A percentile compares a stretch with the other conserved stretches of the same genome.
Conservation (phyloP, 2,329 filamentous ascomycete species). For the Arthroderma sp. region DNA sequence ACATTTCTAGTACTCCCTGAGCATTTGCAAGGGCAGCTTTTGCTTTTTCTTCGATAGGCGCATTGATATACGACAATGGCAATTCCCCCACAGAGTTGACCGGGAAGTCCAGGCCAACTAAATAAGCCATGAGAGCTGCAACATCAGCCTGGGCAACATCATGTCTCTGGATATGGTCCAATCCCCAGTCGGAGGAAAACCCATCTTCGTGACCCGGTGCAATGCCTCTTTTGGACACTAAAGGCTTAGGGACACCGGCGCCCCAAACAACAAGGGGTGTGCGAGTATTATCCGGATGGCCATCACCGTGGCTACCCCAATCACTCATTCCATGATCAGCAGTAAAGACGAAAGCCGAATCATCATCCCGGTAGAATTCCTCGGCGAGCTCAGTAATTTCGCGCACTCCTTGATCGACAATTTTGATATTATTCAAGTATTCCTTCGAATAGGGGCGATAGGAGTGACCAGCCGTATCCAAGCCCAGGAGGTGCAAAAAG, state of each 20-base stretch:
- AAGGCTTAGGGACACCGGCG: constrained; percentile 69
- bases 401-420: constrained; percentile 81
- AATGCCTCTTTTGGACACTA: constrained; percentile 39
- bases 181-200: constrained; percentile 76
- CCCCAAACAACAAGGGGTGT: constrained; percentile 92
- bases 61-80: constrained; percentile 68
- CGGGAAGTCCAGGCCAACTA: constrained; percentile 76
- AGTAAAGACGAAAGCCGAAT: constrained; percentile 92
- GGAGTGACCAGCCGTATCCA: constrained; percentile 80
- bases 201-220: constrained; percentile 76
- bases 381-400: constrained; percentile 72
- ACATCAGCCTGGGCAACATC: constrained; percentile 92
- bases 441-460: constrained; percentile 89
- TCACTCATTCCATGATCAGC: constrained; percentile 99
- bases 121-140: constrained; percentile 87
- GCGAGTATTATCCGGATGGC: constrained; percentile 90
- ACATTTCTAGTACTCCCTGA: constrained; percentile 84
- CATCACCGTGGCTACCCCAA: constrained; percentile 97
- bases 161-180: constrained; percentile 68
- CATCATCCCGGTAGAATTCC: constrained; percentile 67
- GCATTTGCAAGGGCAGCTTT: constrained; percentile 75
- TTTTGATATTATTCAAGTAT: constrained; percentile 84
- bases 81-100: constrained; percentile 94
- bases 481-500: constrained; percentile 81
- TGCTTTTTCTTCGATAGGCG: constrained; percentile 61